phyloP scores from a whole-genome alignment of 1,284 basidiomycete species.

The Trichosporon ovoides region DNA sequence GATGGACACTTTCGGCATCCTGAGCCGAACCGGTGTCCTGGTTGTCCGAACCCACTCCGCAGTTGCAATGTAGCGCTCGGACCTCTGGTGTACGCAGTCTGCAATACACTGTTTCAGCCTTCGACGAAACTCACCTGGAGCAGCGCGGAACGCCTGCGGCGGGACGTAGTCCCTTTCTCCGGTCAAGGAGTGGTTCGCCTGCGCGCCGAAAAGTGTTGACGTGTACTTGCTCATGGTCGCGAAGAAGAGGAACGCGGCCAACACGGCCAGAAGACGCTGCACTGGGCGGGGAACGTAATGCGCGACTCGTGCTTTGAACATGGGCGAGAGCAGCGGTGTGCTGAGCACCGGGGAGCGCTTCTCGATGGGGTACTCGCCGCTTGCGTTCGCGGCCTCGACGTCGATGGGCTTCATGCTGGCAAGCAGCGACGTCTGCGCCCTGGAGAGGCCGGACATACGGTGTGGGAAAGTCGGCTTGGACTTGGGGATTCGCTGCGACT shows the following conservation, averaged over 20 bases:
- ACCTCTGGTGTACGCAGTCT: too few species aligned
- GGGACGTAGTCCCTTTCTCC: constrained; percentile 2
- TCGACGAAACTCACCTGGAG: constrained; percentile 15
- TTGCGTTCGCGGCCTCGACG: constrained; percentile 16
- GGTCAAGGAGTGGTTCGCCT: constrained; percentile 24
- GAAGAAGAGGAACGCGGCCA: constrained; percentile 19
- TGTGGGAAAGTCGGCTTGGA: too few species aligned
- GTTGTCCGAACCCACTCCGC: too few species aligned
- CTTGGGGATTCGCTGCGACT: constrained; percentile 1
- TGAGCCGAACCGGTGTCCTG: too few species aligned
- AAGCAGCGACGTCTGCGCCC: constrained; percentile 17
- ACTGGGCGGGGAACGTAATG: constrained; percentile 34
- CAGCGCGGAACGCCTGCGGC: constrained; percentile 9
- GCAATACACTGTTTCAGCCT: too few species aligned
- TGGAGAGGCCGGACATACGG: neutral
- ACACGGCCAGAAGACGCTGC: constrained; percentile 31
- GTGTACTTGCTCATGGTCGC: constrained; percentile 23
- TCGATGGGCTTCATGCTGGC: constrained; percentile 12
- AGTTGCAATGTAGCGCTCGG: too few species aligned
- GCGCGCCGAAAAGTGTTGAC: constrained; percentile 19
- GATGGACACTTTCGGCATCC: too few species aligned
- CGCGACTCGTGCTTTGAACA: neutral
- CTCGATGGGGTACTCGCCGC: neutral
- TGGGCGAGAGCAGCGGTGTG: constrained; percentile 7
- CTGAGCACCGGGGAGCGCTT: neutral